Evolutionary conservation across 805 yeast genomes (phyloP).

Genomic region (Priceomyces melissophilus): DNA sequence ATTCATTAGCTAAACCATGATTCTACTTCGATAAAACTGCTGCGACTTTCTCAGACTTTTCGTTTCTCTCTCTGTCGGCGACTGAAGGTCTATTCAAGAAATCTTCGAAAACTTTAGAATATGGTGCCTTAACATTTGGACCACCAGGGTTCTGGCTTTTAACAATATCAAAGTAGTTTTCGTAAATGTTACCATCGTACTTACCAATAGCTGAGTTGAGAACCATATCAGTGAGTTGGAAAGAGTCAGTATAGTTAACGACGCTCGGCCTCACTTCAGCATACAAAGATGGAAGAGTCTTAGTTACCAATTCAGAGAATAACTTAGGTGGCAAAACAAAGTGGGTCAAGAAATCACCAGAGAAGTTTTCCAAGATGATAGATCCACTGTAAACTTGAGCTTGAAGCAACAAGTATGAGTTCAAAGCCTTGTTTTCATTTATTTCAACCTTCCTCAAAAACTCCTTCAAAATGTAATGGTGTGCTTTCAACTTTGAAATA

Average conservation of each 20-base stretch:
- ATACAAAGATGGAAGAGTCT: conserved; percentile 29
- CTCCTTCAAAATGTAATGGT: conserved; percentile 37
- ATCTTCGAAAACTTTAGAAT: conserved; percentile 32
- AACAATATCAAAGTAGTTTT: conserved; percentile 38
- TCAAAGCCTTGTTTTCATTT: conserved; percentile 18
- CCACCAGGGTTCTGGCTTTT: conserved; percentile 33
- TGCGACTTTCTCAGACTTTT: conserved; percentile 32
- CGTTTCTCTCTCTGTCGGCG: conserved; percentile 37
- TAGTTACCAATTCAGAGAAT: conserved; percentile 23
- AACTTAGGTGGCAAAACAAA: conserved; percentile 29
- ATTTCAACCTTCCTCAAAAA: conserved; percentile 21
- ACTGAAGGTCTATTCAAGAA: conserved; percentile 39
- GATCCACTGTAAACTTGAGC: conserved; percentile 32
- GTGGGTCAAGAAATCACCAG: conserved; percentile 36
- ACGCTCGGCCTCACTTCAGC: conserved; percentile 38
- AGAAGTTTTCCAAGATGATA: conserved; percentile 30
- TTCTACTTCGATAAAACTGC: conserved; percentile 24
- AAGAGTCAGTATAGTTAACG: conserved; percentile 41
- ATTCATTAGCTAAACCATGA: too few relatives aligned
- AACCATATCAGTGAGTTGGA: conserved; percentile 42
- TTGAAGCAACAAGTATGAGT: conserved; percentile 29
- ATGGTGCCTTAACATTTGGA: conserved; percentile 37
- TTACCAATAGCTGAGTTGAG: conserved; percentile 41
- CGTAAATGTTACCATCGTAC: conserved; percentile 43
- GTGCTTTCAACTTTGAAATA: conserved; percentile 42